Base-by-base conservation (phyloP, 306 rosid genomes). In the Glycine latifolia region DNA sequence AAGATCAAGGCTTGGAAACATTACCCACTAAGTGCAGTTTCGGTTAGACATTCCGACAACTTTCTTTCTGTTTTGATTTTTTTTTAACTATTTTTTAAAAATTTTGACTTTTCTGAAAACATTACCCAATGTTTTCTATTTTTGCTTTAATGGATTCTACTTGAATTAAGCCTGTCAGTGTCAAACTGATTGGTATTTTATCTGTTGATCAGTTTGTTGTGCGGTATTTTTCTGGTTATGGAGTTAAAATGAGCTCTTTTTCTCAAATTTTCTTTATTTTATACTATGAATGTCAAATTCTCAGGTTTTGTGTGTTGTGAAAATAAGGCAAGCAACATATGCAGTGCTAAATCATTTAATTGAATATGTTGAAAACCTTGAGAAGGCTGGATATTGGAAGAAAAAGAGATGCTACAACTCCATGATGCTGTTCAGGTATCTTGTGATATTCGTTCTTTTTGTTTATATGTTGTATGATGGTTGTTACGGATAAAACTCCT, bases 351-450 rank as follows among this genome's bases (percentile, higher is more conserved):
- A 90, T 55, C 91, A 84, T 89, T 88, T 95, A 80, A 77, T 87
- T 83, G 93, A 89, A 63, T 93, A 91, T 87, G 92, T 95, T 55
- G 87, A 93, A 89, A 84, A 90, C 87, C 97, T 91, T 68, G 95
- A 93, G 84, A 95, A 90, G 89, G 86, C 88, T 60, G 99, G 26
- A 75, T 95, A 60, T 87, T 95, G 87, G 99, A 95, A 83, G 89
- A 93, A 83, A 95, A 89, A 87, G 99, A 95, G 89, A 91, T 91
- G 99, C 80, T 93, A 69, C 97, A 93, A 80, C 97, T 95, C 83
- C 95, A 90, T 82, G 97, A 91, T 67, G 91, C 90, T 77, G 99
- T 95, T 47, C 95, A 93, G 99, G 99, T 91, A 81, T 52, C 72
- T 58, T 73, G 14, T 55, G 67, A 67, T 39, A 67, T 65, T 37